Base-by-base conservation (phyloP, 345 rosid genomes). In the Tarenaya hassleriana region DNA sequence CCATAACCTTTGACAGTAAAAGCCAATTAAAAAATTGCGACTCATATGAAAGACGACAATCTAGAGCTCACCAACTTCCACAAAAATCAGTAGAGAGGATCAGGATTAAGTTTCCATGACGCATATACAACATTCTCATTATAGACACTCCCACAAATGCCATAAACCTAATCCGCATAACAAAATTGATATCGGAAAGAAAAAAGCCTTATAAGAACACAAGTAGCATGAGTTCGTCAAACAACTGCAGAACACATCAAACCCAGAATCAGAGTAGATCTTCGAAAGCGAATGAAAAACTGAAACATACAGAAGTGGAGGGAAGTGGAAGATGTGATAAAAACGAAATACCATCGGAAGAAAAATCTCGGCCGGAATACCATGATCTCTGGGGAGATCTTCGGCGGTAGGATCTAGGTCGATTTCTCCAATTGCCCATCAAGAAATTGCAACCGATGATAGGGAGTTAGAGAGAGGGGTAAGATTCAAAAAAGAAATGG, bases 361-460 rank as follows among this genome's bases (percentile, higher is more conserved):
- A 57, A 50, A 48, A 54, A 42, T 15, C 58, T 7, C 56, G 32
- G 1, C 41, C 66, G 57, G 56, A 59, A 29, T 60, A 66, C 71
- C 71, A 66, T 34, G 29, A 24, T 5, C 70, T 51, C 56, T 15
- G 37, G 8, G 70, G 70, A 34, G 66, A 66, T 47, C 71, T 53
- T 15, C 61, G 61, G 53, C 66, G 71, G 34, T 19, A 14, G 42
- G 17, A 48, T 60, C 61, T 60, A 31, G 71, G 50, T 27, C 71
- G 50, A 7, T 54, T 45, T 11, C 49, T 31, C 71, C 71, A 66
- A 39, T 60, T 66, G 13, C 66, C 66, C 71, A 66, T 66, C 3
- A 33, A 42, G 17, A 41, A 52, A 37, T 50, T 12, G 24, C 44
- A 34, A 55, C 4, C 13, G 16, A 10, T 11, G 46, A 39, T 21